A percentile compares a stretch with the other conserved stretches of the same genome.
These are phyloP conservation scores for Papiliotrema fonsecae DNA, from an alignment of 1,284 basidiomycete species.

Conservation along the genomic window DNA sequence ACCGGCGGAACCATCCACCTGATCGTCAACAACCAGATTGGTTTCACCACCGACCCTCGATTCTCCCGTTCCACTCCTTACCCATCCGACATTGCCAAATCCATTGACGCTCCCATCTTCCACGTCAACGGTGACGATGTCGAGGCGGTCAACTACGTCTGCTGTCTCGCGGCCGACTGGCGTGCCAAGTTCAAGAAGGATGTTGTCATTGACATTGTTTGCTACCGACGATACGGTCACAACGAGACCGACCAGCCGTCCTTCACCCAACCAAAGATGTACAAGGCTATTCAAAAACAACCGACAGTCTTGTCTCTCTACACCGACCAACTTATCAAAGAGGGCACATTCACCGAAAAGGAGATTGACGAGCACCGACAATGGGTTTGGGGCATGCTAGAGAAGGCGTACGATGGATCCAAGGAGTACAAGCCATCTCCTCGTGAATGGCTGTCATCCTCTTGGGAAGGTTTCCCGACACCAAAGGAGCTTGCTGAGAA, in stretches of 20 bases:
- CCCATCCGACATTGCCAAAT: slow-evolving; percentile 98
- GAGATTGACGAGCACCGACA: slow-evolving; percentile 98
- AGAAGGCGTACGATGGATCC: slow-evolving; percentile 80
- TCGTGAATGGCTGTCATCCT: slow-evolving; percentile 95
- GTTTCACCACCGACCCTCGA: slow-evolving; percentile 98
- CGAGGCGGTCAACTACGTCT: slow-evolving; percentile 97
- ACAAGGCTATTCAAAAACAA: slow-evolving; percentile 93
- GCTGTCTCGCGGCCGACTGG: slow-evolving; percentile 96
- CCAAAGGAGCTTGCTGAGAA: slow-evolving; percentile 92
- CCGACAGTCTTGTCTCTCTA: slow-evolving; percentile 89
- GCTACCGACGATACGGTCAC: slow-evolving; percentile 97
- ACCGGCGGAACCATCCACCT: slow-evolving; percentile 98
- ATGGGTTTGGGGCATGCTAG: slow-evolving; percentile 99
- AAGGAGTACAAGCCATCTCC: slow-evolving; percentile 92
- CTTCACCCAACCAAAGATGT: slow-evolving; percentile 99
- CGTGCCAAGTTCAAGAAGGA: slow-evolving; percentile 98
- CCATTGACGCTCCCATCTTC: slow-evolving; percentile 98
- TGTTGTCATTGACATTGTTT: slow-evolving; percentile 97
- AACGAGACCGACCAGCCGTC: slow-evolving; percentile 99
- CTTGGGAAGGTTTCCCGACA: slow-evolving; percentile 98
- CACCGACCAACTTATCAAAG: slow-evolving; percentile 81
- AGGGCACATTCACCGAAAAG: slow-evolving; percentile 89
- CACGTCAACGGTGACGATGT: slow-evolving; percentile 99
- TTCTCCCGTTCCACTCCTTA: slow-evolving; percentile 98
- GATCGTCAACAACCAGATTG: slow-evolving; percentile 99